Conservation (phyloP, 345 rosid genomes). For the Eucalyptus polyanthemos region DNA sequence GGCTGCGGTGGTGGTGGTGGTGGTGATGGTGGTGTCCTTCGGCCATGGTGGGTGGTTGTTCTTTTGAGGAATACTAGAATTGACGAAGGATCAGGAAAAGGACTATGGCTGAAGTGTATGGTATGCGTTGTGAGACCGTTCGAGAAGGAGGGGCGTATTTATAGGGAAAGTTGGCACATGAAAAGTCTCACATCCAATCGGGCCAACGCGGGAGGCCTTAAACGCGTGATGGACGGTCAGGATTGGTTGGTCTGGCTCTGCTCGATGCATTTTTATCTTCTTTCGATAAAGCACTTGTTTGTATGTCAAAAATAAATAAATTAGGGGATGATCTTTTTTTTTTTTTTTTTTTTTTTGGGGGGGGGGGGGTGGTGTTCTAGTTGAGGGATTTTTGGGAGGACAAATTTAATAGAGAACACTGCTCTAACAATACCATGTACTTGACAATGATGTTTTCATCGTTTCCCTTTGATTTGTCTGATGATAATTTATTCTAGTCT, state of each 20-base stretch:
- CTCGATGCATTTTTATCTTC: neutral
- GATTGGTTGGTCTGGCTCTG: neutral
- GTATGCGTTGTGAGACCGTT: neutral
- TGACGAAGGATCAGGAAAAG: neutral
- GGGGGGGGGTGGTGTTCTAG: no score
- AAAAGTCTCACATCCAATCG: neutral
- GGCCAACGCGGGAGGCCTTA: neutral
- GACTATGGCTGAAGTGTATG: neutral
- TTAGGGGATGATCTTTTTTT: neutral
- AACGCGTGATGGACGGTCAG: neutral
- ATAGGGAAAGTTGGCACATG: neutral
- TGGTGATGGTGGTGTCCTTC: conserved; percentile 20
- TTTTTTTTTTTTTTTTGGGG: neutral
- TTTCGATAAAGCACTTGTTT: neutral
- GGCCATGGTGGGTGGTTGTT: conserved; percentile 7
- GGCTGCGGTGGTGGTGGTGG: conserved; percentile 11
- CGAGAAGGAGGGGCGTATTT: neutral
- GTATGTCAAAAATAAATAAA: neutral
- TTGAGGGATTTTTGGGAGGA: neutral
- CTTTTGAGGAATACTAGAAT: neutral
- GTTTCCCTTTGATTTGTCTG: neutral
- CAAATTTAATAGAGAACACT: neutral
- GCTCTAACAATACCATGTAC: neutral
- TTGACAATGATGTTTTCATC: neutral
- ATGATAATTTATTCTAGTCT: no score